phyloP scores from a whole-genome alignment of 1,139 yeast species.

The Yamadazyma diddensiae region DNA sequence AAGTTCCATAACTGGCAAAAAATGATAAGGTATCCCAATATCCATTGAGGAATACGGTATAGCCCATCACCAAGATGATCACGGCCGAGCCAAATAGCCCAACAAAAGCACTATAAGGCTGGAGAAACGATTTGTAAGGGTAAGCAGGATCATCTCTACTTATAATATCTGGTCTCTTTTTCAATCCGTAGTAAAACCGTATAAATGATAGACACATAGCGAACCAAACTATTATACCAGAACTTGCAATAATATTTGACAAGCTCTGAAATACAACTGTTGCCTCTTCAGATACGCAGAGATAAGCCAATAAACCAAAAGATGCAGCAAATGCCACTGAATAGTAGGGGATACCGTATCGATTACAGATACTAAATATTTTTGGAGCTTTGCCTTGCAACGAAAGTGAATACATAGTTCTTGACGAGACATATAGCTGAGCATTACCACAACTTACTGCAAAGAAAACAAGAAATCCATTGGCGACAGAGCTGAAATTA shows the following conservation, averaged over 20 bases:
- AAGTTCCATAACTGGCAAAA: conserved; percentile 66
- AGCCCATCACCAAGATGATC: conserved; percentile 66
- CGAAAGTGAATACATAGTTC: conserved; percentile 75
- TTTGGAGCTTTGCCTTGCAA: conserved; percentile 67
- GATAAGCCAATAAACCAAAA: conserved; percentile 58
- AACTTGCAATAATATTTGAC: conserved; percentile 62
- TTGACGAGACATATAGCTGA: conserved; percentile 72
- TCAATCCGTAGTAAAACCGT: conserved; percentile 67
- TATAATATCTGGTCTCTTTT: conserved; percentile 63
- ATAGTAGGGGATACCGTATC: conserved; percentile 68
- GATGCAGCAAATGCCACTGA: conserved; percentile 62
- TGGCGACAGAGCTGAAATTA: conserved; percentile 55
- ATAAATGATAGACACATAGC: conserved; percentile 75
- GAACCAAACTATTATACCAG: conserved; percentile 77
- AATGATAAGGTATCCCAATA: conserved; percentile 65
- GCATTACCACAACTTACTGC: conserved; percentile 78
- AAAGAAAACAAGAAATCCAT: conserved; percentile 67
- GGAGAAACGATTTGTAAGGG: conserved; percentile 74
- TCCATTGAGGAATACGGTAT: conserved; percentile 57
- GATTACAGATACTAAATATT: conserved; percentile 57
- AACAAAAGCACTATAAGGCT: conserved; percentile 69
- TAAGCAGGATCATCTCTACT: conserved; percentile 63
- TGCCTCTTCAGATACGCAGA: conserved; percentile 57
- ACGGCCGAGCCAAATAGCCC: conserved; percentile 58
- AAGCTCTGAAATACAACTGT: conserved; percentile 66